Evolutionary conservation across 2,329 filamentous ascomycete genomes (phyloP).

Genomic region (Elsinoe necatrix): DNA sequence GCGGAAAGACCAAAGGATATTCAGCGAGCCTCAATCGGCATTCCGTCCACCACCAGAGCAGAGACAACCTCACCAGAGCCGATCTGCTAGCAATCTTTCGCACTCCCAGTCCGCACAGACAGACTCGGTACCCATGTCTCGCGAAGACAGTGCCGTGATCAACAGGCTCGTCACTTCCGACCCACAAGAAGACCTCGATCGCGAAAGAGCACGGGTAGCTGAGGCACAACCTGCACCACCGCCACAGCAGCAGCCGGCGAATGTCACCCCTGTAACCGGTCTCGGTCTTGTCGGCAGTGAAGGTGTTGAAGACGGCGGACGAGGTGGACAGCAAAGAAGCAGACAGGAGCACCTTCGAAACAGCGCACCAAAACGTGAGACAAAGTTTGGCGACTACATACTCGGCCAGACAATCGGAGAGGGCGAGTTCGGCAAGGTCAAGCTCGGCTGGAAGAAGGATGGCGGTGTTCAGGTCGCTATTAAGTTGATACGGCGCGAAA

Average conservation of each 20-base stretch:
- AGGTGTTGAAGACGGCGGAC: conserved; percentile 38
- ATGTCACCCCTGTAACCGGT: conserved; percentile 40
- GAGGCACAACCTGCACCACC: conserved; percentile 41
- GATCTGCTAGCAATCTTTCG: conserved; percentile 43
- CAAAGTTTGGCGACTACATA: conserved; percentile 91
- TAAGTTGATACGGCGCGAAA: conserved; percentile 92
- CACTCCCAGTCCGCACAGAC: conserved; percentile 31
- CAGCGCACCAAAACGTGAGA: conserved; percentile 55
- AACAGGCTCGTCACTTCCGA: conserved; percentile 69
- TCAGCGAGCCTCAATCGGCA: conserved; percentile 37
- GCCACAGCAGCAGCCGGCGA: conserved; percentile 13
- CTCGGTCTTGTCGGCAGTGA: conserved; percentile 44
- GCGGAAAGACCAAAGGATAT: conserved; percentile 19
- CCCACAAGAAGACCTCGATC: conserved; percentile 62
- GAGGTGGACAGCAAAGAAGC: conserved; percentile 34
- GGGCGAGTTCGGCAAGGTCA: conserved; percentile 97
- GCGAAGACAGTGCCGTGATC: conserved; percentile 71
- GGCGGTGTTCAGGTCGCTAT: conserved; percentile 90
- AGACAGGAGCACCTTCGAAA: conserved; percentile 52
- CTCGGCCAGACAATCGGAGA: conserved; percentile 93
- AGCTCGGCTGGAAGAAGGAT: conserved; percentile 95
- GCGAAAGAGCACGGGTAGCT: conserved; percentile 60
- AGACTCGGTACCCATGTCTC: conserved; percentile 45
- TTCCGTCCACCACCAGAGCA: conserved; percentile 34
- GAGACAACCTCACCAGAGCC: conserved; percentile 33